Evolutionary conservation across 176 grass and related monocot genomes (phyloP).

Genomic region (Triticum turgidum): DNA sequence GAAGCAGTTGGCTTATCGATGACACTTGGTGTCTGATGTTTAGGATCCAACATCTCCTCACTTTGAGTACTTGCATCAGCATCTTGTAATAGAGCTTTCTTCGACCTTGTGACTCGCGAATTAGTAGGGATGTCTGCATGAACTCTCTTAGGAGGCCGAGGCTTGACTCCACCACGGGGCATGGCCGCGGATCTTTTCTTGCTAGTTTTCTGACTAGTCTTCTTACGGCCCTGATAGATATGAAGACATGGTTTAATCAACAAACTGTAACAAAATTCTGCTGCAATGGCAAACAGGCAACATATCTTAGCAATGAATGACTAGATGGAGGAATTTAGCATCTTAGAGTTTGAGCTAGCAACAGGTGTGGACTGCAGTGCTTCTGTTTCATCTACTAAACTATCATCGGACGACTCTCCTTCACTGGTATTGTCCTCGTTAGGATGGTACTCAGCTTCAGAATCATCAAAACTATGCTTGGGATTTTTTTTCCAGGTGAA

Average conservation of each 20-base stretch:
- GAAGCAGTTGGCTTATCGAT: neutral
- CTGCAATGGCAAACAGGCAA: neutral
- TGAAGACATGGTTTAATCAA: neutral
- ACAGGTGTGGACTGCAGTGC: neutral
- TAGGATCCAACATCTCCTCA: too few relatives aligned
- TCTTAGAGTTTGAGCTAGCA: neutral
- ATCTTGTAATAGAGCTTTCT: neutral
- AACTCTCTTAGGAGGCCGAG: slow-evolving; percentile 1
- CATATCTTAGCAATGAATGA: neutral
- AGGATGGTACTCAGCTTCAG: neutral
- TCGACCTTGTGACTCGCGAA: neutral
- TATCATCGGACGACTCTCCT: neutral
- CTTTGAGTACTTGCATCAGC: neutral
- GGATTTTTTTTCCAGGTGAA: neutral
- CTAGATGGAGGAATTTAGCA: neutral
- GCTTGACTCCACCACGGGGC: neutral
- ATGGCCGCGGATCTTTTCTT: neutral
- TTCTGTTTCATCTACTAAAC: too few relatives aligned
- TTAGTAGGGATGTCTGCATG: too few relatives aligned
- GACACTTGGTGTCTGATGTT: neutral
- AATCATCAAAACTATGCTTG: neutral
- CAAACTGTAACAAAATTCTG: neutral
- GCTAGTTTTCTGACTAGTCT: neutral
- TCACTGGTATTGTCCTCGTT: neutral
- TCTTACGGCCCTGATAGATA: neutral